Percentiles rank a stretch among this genome's conserved stretches.
phyloP scores from a whole-genome alignment of 1,139 yeast species.

The Yamadazyma pseudoaaseri region DNA sequence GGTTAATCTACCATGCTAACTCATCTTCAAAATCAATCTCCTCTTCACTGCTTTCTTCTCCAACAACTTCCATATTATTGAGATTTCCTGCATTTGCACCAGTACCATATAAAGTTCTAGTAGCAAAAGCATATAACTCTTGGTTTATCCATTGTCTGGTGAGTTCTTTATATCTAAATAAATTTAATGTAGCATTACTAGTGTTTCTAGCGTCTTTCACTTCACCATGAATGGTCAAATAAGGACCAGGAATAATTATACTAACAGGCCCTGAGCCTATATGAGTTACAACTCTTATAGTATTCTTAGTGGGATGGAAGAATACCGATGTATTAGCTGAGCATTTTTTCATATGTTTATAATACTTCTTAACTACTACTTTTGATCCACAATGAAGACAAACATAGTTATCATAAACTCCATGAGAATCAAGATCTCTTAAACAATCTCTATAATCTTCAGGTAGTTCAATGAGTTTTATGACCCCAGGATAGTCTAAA shows the following conservation, averaged over 20 bases:
- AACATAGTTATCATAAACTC: conserved; percentile 23
- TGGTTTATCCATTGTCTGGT: conserved; percentile 61
- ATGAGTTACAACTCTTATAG: conserved; percentile 37
- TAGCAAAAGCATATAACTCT: conserved; percentile 40
- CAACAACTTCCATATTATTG: conserved; percentile 10
- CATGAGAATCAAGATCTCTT: conserved; percentile 19
- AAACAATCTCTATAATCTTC: conserved; percentile 31
- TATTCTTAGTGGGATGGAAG: conserved; percentile 41
- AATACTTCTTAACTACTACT: conserved; percentile 16
- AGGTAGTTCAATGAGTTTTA: conserved; percentile 41
- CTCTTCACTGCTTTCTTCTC: conserved; percentile 15
- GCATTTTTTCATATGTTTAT: conserved; percentile 27
- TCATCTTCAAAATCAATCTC: conserved; percentile 13
- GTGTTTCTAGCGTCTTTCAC: conserved; percentile 52
- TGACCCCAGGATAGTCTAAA: conserved; percentile 38
- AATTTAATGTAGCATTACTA: conserved; percentile 53
- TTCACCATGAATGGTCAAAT: conserved; percentile 72
- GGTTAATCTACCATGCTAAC: background rate
- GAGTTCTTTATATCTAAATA: conserved; percentile 52
- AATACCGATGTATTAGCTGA: conserved; percentile 35
- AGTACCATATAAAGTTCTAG: conserved; percentile 32
- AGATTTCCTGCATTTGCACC: conserved; percentile 11
- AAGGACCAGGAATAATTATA: conserved; percentile 56
- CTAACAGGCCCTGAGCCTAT: conserved; percentile 27
- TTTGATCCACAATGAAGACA: conserved; percentile 35